Evolutionary conservation across 495 filamentous ascomycete species (phyloP).

Genomic region (Penicillium coprophilum): DNA sequence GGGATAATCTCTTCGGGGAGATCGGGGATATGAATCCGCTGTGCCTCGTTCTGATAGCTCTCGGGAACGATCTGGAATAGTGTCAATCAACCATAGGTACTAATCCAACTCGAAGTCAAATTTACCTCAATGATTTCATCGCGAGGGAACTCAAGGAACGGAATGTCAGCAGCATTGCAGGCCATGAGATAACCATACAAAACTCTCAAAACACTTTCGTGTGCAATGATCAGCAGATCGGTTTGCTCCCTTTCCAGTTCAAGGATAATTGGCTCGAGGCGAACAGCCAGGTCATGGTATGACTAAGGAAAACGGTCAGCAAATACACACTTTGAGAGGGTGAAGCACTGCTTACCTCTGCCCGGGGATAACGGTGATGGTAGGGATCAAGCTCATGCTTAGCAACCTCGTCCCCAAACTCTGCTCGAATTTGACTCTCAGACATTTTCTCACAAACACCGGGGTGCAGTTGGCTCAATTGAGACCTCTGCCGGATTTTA

Average conservation of each 20-base stretch:
- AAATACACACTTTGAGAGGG: conserved; percentile 2
- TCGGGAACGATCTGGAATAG: conserved; percentile 79
- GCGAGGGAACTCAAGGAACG: conserved; percentile 87
- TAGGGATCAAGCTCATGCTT: conserved; percentile 96
- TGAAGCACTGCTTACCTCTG: conserved; percentile 62
- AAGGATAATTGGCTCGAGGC: conserved; percentile 97
- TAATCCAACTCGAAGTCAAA: conserved; percentile 16
- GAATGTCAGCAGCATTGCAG: conserved; percentile 94
- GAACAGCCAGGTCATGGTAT: conserved; percentile 96
- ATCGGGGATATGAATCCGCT: conserved; percentile 74
- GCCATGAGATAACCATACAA: conserved; percentile 99
- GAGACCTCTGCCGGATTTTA: conserved; percentile 82
- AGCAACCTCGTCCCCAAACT: conserved; percentile 84
- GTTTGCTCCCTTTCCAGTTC: conserved; percentile 97
- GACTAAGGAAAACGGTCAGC: conserved; percentile 55
- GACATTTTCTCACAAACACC: conserved; percentile 92
- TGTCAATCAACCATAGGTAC: conserved; percentile 20
- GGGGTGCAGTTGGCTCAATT: conserved; percentile 96
- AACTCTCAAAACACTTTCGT: conserved; percentile 94
- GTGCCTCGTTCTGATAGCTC: conserved; percentile 93
- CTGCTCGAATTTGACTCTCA: conserved; percentile 71
- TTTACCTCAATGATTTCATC: conserved; percentile 92
- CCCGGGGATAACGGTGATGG: conserved; percentile 93
- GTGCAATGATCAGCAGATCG: conserved; percentile 94
- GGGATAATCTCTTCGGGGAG: conserved; percentile 63